Evolutionary conservation across 345 rosid species (phyloP).

Genomic region (Raphanus sativus): DNA sequence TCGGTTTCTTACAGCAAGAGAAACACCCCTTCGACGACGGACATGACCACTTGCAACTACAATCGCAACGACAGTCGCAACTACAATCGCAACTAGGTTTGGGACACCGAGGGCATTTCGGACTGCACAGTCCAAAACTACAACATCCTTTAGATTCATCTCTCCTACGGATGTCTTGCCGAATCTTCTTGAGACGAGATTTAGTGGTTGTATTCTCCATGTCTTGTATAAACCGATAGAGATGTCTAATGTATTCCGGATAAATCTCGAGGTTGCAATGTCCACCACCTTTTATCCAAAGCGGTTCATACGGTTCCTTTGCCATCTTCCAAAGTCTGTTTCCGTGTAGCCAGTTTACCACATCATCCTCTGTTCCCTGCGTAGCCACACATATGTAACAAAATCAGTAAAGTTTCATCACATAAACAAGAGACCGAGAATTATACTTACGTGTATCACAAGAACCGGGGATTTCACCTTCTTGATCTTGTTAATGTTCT

Average conservation of each 20-base stretch:
- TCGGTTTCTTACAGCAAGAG: constrained; percentile 43
- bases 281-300: constrained; percentile 99
- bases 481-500: constrained; percentile 84
- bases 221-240: constrained; percentile 74
- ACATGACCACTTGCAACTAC: constrained; percentile 43
- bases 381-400: neutral
- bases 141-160: constrained; percentile 55
- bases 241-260: constrained; percentile 89
- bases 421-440: neutral
- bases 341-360: constrained; percentile 96
- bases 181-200: constrained; percentile 69
- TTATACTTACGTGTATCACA: constrained; percentile 80
- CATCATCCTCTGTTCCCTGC: constrained; percentile 98
- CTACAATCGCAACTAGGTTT: constrained; percentile 44
- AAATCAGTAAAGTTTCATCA: neutral
- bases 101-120: constrained; percentile 48
- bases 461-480: constrained; percentile 92
- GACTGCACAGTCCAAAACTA: constrained; percentile 45
- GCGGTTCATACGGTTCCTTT: constrained; percentile 83
- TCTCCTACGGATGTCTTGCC: constrained; percentile 50
- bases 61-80: neutral
- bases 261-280: constrained; percentile 97
- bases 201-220: constrained; percentile 81
- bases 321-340: constrained; percentile 91
- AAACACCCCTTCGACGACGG: constrained; percentile 38